Evolutionary conservation across 805 yeast species (phyloP), one percentile per base, ranked within the genome.

Genomic region (Wickerhamiella spandovensis): DNA sequence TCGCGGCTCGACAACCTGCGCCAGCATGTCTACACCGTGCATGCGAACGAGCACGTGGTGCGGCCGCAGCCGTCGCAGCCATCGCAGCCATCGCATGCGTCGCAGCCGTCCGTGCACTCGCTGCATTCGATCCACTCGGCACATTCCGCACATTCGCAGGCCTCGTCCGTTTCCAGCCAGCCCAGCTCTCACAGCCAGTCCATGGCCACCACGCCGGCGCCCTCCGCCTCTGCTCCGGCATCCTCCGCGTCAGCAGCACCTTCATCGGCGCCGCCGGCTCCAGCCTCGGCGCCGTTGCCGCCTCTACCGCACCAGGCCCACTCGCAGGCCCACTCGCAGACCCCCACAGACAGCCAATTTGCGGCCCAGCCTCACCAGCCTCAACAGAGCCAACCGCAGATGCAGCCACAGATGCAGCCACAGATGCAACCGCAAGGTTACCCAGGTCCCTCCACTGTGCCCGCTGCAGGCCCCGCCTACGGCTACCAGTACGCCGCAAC

Each of bases 21-120:
- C 53, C 97, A 89, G 67, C 97, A 88, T 67, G 82, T 83, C 53
- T 94, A 87, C 61, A 84, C 96, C 0, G 88, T 82, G 6, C 88
- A 82, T 56, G 79, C 81, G 43, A 71, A 70, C 56, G 78, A 75
- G 54, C 63, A 61, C 39, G 66, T 61, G 45, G 49, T 52, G 39
- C 39, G 39, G 20, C 20, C 39, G 41, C 59, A 55, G 46, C 51
- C 39, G 10, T 35, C 39, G 39, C 9, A 4, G 6, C 30, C 30
- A 6, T 10, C 30, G 30, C 9, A 10, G 30, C 30, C 30, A n/a
- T n/a, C n/a, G n/a, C n/a, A n/a, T n/a, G n/a, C n/a, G 32, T 28
- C 32, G 32, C 32, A 28, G 32, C 32, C 32, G 32, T 28, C 32
- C 15, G 9, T 10, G 30, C 30, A 25, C 6, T 10, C 30, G 30